Conservation (phyloP, 805 yeast genomes). For the Debaryomyces maramus region DNA sequence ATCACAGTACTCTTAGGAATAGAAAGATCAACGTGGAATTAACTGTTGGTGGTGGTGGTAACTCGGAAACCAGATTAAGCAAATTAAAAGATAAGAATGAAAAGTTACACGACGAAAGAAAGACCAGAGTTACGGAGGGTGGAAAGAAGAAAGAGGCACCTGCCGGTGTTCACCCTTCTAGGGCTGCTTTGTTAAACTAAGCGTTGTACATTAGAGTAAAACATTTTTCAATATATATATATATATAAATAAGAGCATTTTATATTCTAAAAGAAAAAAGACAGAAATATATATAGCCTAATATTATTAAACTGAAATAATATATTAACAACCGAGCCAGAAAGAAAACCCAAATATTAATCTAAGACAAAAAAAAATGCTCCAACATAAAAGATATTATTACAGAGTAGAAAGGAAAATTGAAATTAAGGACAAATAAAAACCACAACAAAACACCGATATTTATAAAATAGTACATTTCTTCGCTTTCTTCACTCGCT, state of each 20-base stretch:
- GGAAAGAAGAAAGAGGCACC: constrained; percentile 21
- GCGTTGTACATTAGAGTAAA: background rate
- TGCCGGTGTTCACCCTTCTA: constrained; percentile 62
- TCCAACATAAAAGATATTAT: background rate
- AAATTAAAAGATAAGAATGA: constrained; percentile 81
- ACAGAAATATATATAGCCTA: background rate
- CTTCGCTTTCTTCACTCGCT: constrained; percentile 34
- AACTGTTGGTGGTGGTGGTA: constrained; percentile 98
- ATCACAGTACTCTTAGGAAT: constrained; percentile 66
- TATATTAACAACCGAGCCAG: background rate
- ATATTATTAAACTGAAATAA: too few species aligned
- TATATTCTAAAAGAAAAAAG: background rate
- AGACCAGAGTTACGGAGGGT: constrained; percentile 45
- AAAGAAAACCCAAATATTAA: background rate
- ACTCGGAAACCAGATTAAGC: constrained; percentile 59
- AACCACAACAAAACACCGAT: background rate
- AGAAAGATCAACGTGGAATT: constrained; percentile 92
- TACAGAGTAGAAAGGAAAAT: background rate
- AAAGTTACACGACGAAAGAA: constrained; percentile 69
- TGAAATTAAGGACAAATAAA: constrained; percentile 1
- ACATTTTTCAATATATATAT: too few species aligned
- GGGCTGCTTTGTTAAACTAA: constrained; percentile 50
- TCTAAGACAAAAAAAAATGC: background rate
- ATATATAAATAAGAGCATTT: background rate
- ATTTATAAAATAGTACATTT: constrained; percentile 41